Conservation (phyloP, 2,329 filamentous ascomycete genomes). For the Aspergillus eucalypticola region DNA sequence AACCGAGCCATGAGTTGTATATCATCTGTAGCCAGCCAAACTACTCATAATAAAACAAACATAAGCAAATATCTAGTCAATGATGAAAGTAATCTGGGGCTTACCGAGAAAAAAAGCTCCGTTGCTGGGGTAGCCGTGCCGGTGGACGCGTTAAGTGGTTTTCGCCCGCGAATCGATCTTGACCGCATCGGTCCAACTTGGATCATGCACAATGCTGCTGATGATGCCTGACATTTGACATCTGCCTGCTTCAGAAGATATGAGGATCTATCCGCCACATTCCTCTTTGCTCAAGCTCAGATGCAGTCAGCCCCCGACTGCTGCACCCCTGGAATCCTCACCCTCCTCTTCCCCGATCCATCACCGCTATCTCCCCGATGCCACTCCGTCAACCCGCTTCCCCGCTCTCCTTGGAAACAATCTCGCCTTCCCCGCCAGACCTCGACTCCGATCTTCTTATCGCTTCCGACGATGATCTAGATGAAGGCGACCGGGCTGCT, state of each 20-base stretch:
- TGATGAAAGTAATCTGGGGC: neutral
- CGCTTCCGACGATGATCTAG: slow-evolving; percentile 44
- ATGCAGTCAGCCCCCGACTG: slow-evolving; percentile 27
- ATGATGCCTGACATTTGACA: slow-evolving; percentile 1
- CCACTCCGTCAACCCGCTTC: slow-evolving; percentile 34
- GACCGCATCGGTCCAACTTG: neutral
- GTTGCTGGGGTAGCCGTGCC: slow-evolving; percentile 22
- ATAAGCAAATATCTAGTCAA: neutral
- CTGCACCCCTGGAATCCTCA: slow-evolving; percentile 19
- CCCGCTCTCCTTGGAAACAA: slow-evolving; percentile 40
- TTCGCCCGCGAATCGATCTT: slow-evolving; percentile 1
- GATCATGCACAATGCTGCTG: neutral
- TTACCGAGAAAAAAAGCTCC: slow-evolving; percentile 10
- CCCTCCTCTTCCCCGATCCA: slow-evolving; percentile 14
- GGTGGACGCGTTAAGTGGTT: slow-evolving; percentile 26
- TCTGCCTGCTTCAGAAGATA: slow-evolving; percentile 15
- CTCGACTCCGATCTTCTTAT: slow-evolving; percentile 29
- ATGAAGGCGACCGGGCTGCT: slow-evolving; percentile 31
- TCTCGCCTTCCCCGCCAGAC: slow-evolving; percentile 25
- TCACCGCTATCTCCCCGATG: slow-evolving; percentile 28
- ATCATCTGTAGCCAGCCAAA: no score
- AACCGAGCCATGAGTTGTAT: neutral
- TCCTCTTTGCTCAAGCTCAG: slow-evolving; percentile 15
- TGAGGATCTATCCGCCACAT: slow-evolving; percentile 15
- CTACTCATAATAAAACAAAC: no score